Evolutionary conservation across 78 protist species (phyloP).

Genomic region (Dictyostelium brefeldianum): DNA sequence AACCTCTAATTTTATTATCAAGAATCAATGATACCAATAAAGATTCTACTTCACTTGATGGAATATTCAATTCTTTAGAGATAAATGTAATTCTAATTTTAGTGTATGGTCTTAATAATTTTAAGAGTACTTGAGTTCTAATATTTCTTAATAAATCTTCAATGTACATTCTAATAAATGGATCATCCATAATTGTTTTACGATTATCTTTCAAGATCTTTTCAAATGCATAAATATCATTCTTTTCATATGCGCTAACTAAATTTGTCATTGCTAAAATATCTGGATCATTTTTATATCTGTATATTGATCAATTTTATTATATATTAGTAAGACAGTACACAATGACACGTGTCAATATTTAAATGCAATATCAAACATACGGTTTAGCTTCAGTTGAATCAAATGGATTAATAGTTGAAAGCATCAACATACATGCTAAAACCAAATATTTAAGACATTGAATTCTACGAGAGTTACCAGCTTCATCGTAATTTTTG

Average conservation of each 20-base stretch:
- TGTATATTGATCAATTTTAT: background rate
- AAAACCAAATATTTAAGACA: constrained; percentile 97
- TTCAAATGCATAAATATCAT: constrained; percentile 94
- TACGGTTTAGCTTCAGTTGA: constrained; percentile 95
- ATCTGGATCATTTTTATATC: constrained; percentile 96
- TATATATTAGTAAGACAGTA: no score
- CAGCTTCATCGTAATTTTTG: constrained; percentile 97
- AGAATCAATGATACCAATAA: constrained; percentile 93
- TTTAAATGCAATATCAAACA: no score
- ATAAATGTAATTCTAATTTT: constrained; percentile 91
- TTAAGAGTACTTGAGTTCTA: constrained; percentile 93
- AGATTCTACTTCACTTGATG: constrained; percentile 92
- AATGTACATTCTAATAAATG: constrained; percentile 92
- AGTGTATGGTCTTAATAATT: constrained; percentile 95
- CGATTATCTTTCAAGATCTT: constrained; percentile 87
- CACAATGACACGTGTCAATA: no score
- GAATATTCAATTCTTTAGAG: constrained; percentile 89
- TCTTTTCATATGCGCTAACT: constrained; percentile 84
- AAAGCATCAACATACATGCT: constrained; percentile 94
- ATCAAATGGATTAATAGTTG: constrained; percentile 96
- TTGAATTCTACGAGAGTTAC: constrained; percentile 89
- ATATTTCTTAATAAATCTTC: constrained; percentile 89
- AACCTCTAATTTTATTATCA: constrained; percentile 89
- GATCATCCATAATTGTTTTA: constrained; percentile 92
- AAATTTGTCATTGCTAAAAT: constrained; percentile 95